Evolutionary conservation across 2,329 filamentous ascomycete genomes (phyloP), one percentile per base, ranked within the genome.

Genomic region (Exophiala sp.): DNA sequence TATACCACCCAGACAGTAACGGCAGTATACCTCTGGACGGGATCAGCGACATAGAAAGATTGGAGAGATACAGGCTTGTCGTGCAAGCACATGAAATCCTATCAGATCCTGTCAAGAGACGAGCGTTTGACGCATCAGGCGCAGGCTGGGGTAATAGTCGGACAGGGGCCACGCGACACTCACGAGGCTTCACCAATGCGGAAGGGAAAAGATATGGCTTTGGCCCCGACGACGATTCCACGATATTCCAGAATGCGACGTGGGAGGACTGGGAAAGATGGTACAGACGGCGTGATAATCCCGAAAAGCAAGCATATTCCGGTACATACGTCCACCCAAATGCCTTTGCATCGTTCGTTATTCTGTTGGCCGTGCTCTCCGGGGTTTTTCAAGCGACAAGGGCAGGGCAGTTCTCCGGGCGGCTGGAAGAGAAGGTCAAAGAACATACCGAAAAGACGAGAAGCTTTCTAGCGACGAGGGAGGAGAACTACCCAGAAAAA

Each of bases 201-300:
- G 63, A 47, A 16, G 61, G 53, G 16, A 62, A 63, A 52, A 63
- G 48, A 62, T 69, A 63, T 59, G 65, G 59, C 45, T 66, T 59
- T 65, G 71, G 72, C 47, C 65, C 61, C 58, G 67, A 61, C 62
- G 72, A 57, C 61, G 74, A 65, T 64, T 74, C 65, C 52, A 77
- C 67, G 68, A 81, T 85, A 45, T 81, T 76, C 65, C 69, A 75
- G 63, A 97, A 97, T 69, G 94, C 90, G 1, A 97, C 94, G 0
- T 99, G 94, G 94, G 94, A 99, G 69, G 94, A 99, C 69, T 96
- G 91, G 91, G 89, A 96, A 73, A 79, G 79, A 41, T 95, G 87
- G 85, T 81, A 88, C 63, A 76, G 83, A 69, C 77, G 69, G 70
- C 76, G 66, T 69, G 77, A 45, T 74, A 77, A 62, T 66, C 65